These are phyloP conservation scores for Ophiostoma angusticollis DNA, from an alignment of 2,329 filamentous ascomycete species.

Conservation along the genomic window DNA sequence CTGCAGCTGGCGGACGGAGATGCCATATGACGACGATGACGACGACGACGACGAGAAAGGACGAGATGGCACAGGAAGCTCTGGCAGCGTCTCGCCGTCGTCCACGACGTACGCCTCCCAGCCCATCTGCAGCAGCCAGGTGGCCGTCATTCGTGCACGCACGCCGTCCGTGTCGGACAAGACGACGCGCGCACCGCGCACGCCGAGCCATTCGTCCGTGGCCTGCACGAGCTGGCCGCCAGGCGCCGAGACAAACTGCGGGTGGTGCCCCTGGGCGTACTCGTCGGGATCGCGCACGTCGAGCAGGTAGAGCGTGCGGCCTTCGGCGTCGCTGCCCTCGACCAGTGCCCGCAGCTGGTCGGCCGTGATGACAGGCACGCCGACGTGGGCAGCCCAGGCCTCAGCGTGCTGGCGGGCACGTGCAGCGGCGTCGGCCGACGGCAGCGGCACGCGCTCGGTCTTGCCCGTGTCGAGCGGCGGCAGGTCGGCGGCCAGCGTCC, in stretches of 20 bases:
- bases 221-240: conserved; percentile 8
- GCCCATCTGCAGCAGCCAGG: conserved; percentile 4
- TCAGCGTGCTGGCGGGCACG: neutral
- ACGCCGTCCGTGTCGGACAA: conserved; percentile 8
- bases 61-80: neutral
- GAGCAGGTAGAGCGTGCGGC: conserved; percentile 3
- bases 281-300: conserved; percentile 6
- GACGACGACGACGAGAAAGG: neutral
- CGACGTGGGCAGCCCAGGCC: conserved; percentile 4
- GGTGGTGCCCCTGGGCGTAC: conserved; percentile 1
- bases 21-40: neutral
- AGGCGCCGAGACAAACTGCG: conserved; percentile 1
- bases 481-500: conserved; percentile 4
- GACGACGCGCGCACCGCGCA: conserved; percentile 2
- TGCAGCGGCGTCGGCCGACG: neutral
- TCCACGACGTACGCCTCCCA: conserved; percentile 7
- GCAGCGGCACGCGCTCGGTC: conserved; percentile 1
- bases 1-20: neutral
- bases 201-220: conserved; percentile 6
- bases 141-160: conserved; percentile 4
- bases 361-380: neutral
- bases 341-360: neutral
- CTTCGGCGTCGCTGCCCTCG: neutral
- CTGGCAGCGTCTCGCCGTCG: neutral
- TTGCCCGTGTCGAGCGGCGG: conserved; percentile 5